A percentile compares a stretch with the other conserved stretches of the same genome.
These are phyloP conservation scores for Syncephalastrum racemosum DNA, from an alignment of 371 early-diverging fungal genomes.

Conservation along the genomic window DNA sequence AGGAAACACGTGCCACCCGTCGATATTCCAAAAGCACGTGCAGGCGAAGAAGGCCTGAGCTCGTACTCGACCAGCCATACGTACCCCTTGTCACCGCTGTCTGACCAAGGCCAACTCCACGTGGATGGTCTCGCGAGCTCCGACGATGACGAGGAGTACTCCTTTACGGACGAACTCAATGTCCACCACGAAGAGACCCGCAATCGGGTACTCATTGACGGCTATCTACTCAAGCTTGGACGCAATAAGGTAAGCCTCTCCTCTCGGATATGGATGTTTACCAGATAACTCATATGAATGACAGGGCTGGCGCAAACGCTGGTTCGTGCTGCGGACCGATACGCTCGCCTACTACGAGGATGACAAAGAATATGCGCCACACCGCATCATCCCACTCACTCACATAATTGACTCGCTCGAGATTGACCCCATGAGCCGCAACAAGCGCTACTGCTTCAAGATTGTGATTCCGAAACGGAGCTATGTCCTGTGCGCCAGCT, in stretches of 20 bases:
- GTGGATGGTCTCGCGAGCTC: conserved; percentile 45
- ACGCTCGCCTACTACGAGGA: conserved; percentile 82
- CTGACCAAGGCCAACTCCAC: conserved; percentile 30
- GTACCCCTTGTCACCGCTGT: conserved; percentile 44
- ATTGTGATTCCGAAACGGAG: conserved; percentile 73
- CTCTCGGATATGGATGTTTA: neutral
- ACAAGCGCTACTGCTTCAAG: conserved; percentile 70
- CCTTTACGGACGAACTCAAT: conserved; percentile 26
- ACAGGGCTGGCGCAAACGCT: conserved; percentile 81
- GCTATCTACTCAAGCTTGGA: conserved; percentile 70
- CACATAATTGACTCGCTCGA: conserved; percentile 75
- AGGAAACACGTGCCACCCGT: conserved; percentile 20
- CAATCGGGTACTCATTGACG: conserved; percentile 64
- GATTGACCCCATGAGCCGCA: conserved; percentile 64
- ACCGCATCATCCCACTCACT: conserved; percentile 66
- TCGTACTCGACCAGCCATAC: conserved; percentile 34
- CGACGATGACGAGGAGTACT: conserved; percentile 51
- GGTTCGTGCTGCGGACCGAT: conserved; percentile 81
- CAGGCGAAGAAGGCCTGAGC: conserved; percentile 17
- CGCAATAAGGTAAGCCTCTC: conserved; percentile 57
- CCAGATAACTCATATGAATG: neutral
- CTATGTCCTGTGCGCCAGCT: conserved; percentile 68
- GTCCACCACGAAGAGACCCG: conserved; percentile 40
- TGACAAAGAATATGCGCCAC: conserved; percentile 76
- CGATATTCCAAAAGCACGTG: conserved; percentile 22